phyloP scores from a whole-genome alignment of 1,284 basidiomycete species.

The Marasmius fiardii region DNA sequence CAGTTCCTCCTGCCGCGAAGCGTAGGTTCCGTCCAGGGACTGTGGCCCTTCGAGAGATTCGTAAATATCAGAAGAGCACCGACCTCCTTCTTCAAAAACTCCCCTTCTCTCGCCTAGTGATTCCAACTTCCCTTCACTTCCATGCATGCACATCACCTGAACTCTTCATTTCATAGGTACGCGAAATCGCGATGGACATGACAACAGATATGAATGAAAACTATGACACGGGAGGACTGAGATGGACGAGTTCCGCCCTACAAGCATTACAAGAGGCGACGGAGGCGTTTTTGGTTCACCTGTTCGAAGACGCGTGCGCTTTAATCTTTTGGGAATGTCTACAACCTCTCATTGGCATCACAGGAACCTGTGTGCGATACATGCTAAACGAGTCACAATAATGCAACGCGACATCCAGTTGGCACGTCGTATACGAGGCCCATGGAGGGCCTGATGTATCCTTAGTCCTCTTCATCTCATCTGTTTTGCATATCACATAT shows the following conservation, averaged over 20 bases:
- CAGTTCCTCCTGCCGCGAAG: conserved; percentile 24
- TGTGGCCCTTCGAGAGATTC: conserved; percentile 86
- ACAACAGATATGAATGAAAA: conserved; percentile 69
- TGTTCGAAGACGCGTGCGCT: conserved; percentile 95
- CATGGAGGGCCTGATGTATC: conserved; percentile 54
- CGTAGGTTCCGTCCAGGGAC: conserved; percentile 82
- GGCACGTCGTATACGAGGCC: conserved; percentile 90
- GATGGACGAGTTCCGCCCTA: conserved; percentile 92
- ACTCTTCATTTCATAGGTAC: conserved; percentile 54
- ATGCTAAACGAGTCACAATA: conserved; percentile 97
- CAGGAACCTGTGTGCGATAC: conserved; percentile 94
- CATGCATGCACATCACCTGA: background rate
- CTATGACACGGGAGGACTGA: conserved; percentile 56
- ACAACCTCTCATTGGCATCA: background rate
- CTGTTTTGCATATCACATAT: background rate
- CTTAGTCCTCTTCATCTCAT: background rate
- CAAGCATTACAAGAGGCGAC: conserved; percentile 92
- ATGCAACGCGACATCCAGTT: conserved; percentile 98
- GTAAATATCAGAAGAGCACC: conserved; percentile 91
- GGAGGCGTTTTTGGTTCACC: conserved; percentile 90
- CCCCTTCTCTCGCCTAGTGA: conserved; percentile 88
- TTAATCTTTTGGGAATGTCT: background rate
- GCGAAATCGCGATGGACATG: conserved; percentile 89
- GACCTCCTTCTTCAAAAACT: conserved; percentile 85
- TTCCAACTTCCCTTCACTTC: conserved; percentile 25